Evolutionary conservation across 2,329 filamentous ascomycete species (phyloP), one percentile per base, ranked within the genome.

Genomic region (Colletotrichum caudatum): DNA sequence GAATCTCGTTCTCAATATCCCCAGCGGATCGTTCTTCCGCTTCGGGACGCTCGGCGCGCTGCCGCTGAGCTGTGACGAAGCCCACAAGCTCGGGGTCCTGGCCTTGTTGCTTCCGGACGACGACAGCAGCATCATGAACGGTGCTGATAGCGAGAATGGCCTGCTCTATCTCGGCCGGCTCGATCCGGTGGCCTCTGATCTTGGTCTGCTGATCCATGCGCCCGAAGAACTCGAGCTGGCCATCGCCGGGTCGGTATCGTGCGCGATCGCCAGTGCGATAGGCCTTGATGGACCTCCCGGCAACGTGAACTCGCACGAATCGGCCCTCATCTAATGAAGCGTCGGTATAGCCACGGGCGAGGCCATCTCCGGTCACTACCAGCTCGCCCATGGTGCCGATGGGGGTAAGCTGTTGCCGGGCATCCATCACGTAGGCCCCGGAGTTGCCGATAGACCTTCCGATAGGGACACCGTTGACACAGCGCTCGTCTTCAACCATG

Each of bases 191-290:
- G 14, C 78, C 78, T 23, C 78, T 73, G 29, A 80, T 70, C 66
- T 80, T 80, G 63, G 79, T 69, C n/a, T 79, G 78, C 8, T 60
- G 54, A 20, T 80, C 78, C 8, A 76, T 75, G 12, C 78, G 76
- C 0, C 76, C 76, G 2, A 79, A 66, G 54, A 77, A 79, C 51
- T 78, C 77, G 1, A 80, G 37, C 2, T 72, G 53, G 2, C 75
- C 74, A 56, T 79, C 77, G 0, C n/a, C 23, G 2, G 44, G 60
- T 2, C 60, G 60, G 60, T 26, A 37, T 18, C 60, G 29, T 2
- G 35, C 60, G 18, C 60, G 60, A n/a, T 80, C 78, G 1, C 78
- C 78, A 0, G 78, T 80, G 1, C 75, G 69, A 48, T 79, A 79
- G 1, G 76, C 77, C 11, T 63, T 41, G 2, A 74, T 41, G 1